These are phyloP conservation scores for Herpotrichia juniperi DNA, from an alignment of 2,329 filamentous ascomycete genomes.

Conservation along the genomic window DNA sequence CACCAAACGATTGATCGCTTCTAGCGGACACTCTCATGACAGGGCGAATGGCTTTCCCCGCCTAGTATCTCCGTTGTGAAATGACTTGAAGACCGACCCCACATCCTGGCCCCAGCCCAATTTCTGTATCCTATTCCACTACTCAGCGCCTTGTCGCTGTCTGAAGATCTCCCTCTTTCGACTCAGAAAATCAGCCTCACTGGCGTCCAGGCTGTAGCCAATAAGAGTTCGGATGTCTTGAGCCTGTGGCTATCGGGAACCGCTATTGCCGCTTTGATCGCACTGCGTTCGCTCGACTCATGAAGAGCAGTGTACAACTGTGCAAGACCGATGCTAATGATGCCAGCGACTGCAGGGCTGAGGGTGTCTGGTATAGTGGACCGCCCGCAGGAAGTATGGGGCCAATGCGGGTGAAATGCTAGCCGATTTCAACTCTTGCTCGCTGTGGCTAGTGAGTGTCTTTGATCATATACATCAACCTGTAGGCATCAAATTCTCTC, in stretches of 20 bases:
- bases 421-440: neutral
- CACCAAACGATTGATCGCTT: neutral
- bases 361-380: constrained; percentile 4
- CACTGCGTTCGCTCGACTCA: neutral
- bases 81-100: neutral
- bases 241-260: constrained; percentile 1
- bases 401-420: neutral
- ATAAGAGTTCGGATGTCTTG: neutral
- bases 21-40: constrained; percentile 1
- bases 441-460: constrained; percentile 5
- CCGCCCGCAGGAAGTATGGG: neutral
- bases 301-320: neutral
- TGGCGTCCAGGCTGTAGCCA: neutral
- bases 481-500: neutral
- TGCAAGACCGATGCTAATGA: constrained; percentile 4
- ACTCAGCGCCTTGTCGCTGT: neutral
- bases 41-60: neutral
- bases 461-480: constrained; percentile 4
- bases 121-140: neutral
- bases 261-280: constrained; percentile 6
- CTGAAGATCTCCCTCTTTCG: neutral
- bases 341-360: constrained; percentile 7
- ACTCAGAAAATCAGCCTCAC: constrained; percentile 3
- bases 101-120: neutral
- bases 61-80: neutral